Evolutionary conservation across 2,329 filamentous ascomycete genomes (phyloP).

Genomic region (Aspergillus brasiliensis): DNA sequence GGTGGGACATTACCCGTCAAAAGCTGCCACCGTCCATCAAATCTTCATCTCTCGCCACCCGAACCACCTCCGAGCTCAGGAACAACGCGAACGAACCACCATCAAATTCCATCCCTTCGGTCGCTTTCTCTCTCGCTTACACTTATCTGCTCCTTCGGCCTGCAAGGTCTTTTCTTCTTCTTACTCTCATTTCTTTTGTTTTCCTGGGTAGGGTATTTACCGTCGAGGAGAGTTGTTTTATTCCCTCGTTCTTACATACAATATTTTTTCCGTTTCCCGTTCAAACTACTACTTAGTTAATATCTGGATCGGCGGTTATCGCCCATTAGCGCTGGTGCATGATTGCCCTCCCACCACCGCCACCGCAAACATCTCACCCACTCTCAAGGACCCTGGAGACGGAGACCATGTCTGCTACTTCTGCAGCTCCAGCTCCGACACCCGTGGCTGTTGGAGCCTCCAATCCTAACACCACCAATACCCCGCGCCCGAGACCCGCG

Average conservation of each 20-base stretch:
- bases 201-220: background rate
- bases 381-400: conserved; percentile 10
- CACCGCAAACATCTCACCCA: background rate
- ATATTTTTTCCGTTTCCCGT: background rate
- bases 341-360: conserved; percentile 8
- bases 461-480: background rate
- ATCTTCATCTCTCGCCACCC: background rate
- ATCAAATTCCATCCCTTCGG: background rate
- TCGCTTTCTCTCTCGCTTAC: background rate
- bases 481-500: conserved; percentile 22
- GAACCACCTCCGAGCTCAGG: conserved; percentile 3
- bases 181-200: background rate
- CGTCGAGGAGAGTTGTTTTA: no score
- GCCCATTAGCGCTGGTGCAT: conserved; percentile 11
- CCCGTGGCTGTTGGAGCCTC: conserved; percentile 10
- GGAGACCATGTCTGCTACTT: conserved; percentile 20
- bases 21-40: background rate
- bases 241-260: no score
- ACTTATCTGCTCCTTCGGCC: background rate
- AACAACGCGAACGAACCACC: background rate
- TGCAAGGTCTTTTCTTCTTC: no score
- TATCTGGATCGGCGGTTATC: background rate
- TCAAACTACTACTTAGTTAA: background rate
- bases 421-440: conserved; percentile 11
- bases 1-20: no score